Evolutionary conservation across 768 basidiomycete genomes (phyloP).

Genomic region (Mycena crocata): DNA sequence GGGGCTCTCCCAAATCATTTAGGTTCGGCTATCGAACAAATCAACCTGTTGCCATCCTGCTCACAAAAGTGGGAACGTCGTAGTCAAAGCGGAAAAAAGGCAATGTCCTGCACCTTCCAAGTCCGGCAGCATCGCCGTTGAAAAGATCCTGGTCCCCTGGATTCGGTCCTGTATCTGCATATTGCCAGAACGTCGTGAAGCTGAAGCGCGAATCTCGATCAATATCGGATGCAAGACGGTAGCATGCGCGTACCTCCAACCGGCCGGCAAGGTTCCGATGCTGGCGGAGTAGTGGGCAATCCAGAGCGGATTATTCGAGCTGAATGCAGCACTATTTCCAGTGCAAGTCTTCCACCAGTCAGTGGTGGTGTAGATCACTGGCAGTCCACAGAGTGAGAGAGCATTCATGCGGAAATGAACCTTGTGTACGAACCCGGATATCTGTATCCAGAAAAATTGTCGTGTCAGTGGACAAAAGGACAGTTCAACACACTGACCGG

Average conservation of each 20-base stretch:
- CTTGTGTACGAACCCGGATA: constrained; percentile 50
- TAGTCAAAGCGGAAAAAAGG: background rate
- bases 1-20: no score
- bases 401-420: background rate
- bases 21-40: no score
- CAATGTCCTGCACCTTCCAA: constrained; percentile 48
- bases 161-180: constrained; percentile 63
- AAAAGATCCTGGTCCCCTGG: constrained; percentile 70
- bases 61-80: background rate
- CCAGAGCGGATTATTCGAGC: constrained; percentile 67
- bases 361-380: constrained; percentile 73
- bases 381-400: background rate
- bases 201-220: constrained; percentile 36
- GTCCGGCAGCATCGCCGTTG: constrained; percentile 61
- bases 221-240: background rate
- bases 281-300: constrained; percentile 64
- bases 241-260: constrained; percentile 57
- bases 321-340: constrained; percentile 65
- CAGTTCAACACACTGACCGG: constrained; percentile 39
- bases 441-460: constrained; percentile 36
- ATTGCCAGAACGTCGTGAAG: constrained; percentile 71
- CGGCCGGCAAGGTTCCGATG: constrained; percentile 67
- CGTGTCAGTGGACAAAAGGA: background rate
- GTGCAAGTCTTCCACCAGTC: constrained; percentile 80
- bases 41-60: constrained; percentile 20